Conservation (phyloP, 2,329 filamentous ascomycete genomes). For the Cryoendolithus antarcticus region DNA sequence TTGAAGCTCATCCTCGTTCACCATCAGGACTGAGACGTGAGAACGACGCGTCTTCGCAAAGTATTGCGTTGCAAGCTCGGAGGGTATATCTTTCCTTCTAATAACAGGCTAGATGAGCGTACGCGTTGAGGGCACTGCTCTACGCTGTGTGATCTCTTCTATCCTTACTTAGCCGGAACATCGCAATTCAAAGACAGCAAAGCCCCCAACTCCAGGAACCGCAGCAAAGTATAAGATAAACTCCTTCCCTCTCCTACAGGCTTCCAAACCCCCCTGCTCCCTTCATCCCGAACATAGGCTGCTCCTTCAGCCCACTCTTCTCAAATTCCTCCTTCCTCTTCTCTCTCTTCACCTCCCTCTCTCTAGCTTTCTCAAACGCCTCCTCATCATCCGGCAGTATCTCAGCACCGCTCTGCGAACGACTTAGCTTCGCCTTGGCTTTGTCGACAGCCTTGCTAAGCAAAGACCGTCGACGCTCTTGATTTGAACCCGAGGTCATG, state of each 20-base stretch:
- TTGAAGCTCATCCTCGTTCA: too few relatives aligned
- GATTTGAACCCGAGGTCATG: too few relatives aligned
- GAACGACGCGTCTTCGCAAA: too few relatives aligned
- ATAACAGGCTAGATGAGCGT: neutral
- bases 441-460: slow-evolving; percentile 7
- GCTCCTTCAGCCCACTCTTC: slow-evolving; percentile 7
- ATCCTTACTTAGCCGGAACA: neutral
- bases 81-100: neutral
- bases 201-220: neutral
- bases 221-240: neutral
- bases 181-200: neutral
- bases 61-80: too few relatives aligned
- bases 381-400: neutral
- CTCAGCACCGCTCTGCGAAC: slow-evolving; percentile 1
- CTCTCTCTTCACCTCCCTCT: slow-evolving; percentile 9
- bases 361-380: slow-evolving; percentile 7
- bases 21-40: too few relatives aligned
- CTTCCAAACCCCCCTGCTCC: slow-evolving; percentile 6
- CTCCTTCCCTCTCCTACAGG: neutral
- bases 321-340: slow-evolving; percentile 11
- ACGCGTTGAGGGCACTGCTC: neutral
- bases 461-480: slow-evolving; percentile 1
- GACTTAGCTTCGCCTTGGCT: slow-evolving; percentile 3
- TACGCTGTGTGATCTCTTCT: neutral
- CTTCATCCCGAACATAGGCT: slow-evolving; percentile 7